Percentiles rank a stretch among this genome's conserved stretches.
These are phyloP conservation scores for Phytopythium cucurbitacearum DNA, from an alignment of 352 stramenopile genomes.

Conservation along the genomic window DNA sequence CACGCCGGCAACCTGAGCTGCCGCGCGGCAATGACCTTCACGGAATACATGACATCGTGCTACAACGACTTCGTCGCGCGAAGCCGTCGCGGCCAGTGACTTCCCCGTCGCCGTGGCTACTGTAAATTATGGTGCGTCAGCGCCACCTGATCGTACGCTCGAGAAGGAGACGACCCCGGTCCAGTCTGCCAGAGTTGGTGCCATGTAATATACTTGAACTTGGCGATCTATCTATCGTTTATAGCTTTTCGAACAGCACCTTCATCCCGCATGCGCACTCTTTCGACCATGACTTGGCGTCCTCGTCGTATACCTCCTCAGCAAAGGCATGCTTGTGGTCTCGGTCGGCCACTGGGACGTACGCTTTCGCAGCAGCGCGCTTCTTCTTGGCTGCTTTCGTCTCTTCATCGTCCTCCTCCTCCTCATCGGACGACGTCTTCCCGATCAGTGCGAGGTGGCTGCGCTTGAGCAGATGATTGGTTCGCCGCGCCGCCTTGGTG, in stretches of 20 bases:
- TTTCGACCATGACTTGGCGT: slow-evolving; percentile 42
- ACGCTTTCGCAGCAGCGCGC: slow-evolving; percentile 13
- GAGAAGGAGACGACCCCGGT: too few relatives aligned
- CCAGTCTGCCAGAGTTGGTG: too few relatives aligned
- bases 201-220: too few relatives aligned
- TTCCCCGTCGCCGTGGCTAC: too few relatives aligned
- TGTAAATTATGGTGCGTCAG: too few relatives aligned
- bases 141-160: too few relatives aligned
- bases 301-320: slow-evolving; percentile 30
- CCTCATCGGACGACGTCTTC: slow-evolving; percentile 3
- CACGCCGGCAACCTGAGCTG: slow-evolving; percentile 16
- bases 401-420: slow-evolving; percentile 3
- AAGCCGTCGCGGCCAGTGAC: slow-evolving; percentile 36
- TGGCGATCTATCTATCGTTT: slow-evolving; percentile 7
- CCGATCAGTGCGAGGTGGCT: slow-evolving; percentile 18
- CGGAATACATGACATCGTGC: slow-evolving; percentile 58
- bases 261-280: slow-evolving; percentile 52
- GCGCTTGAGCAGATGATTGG: slow-evolving; percentile 54
- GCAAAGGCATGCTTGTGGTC: slow-evolving; percentile 63
- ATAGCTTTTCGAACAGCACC: slow-evolving; percentile 75
- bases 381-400: slow-evolving; percentile 6
- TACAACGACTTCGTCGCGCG: slow-evolving; percentile 56
- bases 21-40: slow-evolving; percentile 37
- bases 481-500: slow-evolving; percentile 38
- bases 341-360: slow-evolving; percentile 35